Evolutionary conservation across 495 filamentous ascomycete genomes (phyloP).

Genomic region (Choiromyces venosus): DNA sequence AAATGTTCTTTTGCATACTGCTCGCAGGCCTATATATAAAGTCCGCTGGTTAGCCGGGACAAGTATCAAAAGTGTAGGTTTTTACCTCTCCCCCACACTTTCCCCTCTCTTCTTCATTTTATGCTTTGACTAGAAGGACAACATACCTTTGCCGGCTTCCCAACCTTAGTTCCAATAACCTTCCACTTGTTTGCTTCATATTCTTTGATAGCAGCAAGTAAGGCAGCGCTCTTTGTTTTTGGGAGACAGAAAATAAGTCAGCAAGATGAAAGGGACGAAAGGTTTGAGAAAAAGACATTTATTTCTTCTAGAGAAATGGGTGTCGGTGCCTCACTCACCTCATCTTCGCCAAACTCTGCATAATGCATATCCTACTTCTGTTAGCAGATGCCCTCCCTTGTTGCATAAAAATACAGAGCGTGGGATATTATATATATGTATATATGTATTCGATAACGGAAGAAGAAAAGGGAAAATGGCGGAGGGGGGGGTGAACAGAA

Average conservation of each 20-base stretch:
- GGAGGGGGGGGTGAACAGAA: not conserved
- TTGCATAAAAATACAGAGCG: not conserved
- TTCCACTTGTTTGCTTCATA: constrained; percentile 99
- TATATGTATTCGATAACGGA: constrained; percentile 6
- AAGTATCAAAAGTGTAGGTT: constrained; percentile 9
- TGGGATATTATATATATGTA: not conserved
- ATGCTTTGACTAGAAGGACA: constrained; percentile 3
- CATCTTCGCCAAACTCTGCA: constrained; percentile 96
- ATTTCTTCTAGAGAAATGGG: constrained; percentile 16
- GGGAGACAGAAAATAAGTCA: constrained; percentile 26
- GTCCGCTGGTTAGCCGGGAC: constrained; percentile 24
- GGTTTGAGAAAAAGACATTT: constrained; percentile 13
- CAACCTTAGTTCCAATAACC: constrained; percentile 87
- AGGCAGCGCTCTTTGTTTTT: constrained; percentile 61
- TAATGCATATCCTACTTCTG: constrained; percentile 86
- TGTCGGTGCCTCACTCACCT: constrained; percentile 56
- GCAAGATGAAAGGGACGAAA: constrained; percentile 18
- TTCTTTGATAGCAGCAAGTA: constrained; percentile 92
- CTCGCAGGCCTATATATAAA: constrained; percentile 71
- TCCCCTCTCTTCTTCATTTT: not conserved
- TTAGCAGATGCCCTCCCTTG: constrained; percentile 4
- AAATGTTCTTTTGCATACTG: constrained; percentile 98
- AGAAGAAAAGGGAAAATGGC: not conserved
- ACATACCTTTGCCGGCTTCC: constrained; percentile 90
- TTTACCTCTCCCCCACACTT: not conserved